phyloP scores from a whole-genome alignment of 2,329 filamentous ascomycete species.

The Ceratocystis albifundus region DNA sequence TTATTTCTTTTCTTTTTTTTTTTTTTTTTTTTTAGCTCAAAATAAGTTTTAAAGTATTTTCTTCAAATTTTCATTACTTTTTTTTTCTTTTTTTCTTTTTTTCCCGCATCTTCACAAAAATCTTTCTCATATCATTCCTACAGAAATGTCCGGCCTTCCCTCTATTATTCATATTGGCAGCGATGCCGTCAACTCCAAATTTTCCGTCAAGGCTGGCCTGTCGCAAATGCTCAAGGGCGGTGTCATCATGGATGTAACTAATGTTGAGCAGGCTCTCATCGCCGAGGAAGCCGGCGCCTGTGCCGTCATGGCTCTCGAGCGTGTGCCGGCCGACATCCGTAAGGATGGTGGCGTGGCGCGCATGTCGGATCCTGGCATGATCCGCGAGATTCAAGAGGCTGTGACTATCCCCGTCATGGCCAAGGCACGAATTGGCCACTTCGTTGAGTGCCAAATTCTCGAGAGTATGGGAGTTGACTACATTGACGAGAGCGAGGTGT shows the following conservation, averaged over 20 bases:
- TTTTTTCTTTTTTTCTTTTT: background rate
- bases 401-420: constrained; percentile 99
- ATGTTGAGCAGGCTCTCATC: constrained; percentile 86
- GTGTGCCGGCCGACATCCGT: constrained; percentile 92
- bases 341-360: constrained; percentile 84
- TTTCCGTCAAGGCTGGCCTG: constrained; percentile 86
- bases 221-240: constrained; percentile 98
- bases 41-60: background rate
- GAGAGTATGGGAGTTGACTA: constrained; percentile 93
- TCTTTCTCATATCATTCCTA: too few relatives aligned
- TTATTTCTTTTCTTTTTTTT: too few relatives aligned
- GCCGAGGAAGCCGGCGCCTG: constrained; percentile 92
- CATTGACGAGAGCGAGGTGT: constrained; percentile 95
- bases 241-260: constrained; percentile 98
- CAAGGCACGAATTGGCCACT: constrained; percentile 94
- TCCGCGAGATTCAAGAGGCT: constrained; percentile 85
- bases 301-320: constrained; percentile 97
- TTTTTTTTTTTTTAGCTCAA: background rate
- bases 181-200: constrained; percentile 37
- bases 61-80: background rate
- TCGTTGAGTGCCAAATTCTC: constrained; percentile 97
- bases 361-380: constrained; percentile 92
- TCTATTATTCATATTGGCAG: constrained; percentile 20
- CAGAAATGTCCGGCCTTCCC: constrained; percentile 19
- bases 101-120: background rate